Evolutionary conservation across 2,329 filamentous ascomycete species (phyloP).

Genomic region (Stachybotrys echinatus): DNA sequence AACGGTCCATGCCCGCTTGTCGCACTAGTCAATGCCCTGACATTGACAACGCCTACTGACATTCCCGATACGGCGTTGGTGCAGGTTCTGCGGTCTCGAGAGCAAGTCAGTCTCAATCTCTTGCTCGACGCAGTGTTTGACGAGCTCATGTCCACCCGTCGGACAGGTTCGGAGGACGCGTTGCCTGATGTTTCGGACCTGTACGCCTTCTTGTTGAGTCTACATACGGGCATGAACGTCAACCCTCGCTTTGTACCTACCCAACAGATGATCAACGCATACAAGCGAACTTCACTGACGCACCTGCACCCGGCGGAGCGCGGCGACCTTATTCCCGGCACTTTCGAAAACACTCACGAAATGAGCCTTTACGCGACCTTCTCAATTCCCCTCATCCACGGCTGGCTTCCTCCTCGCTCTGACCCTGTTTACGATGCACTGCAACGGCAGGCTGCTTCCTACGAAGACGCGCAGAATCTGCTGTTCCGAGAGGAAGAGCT

Average conservation of each 20-base stretch:
- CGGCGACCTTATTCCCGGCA: constrained; percentile 54
- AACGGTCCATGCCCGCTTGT: constrained; percentile 94
- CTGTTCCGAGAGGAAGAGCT: constrained; percentile 86
- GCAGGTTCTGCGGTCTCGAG: constrained; percentile 70
- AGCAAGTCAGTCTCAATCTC: constrained; percentile 82
- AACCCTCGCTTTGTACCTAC: constrained; percentile 80
- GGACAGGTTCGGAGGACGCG: constrained; percentile 55
- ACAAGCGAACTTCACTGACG: constrained; percentile 46
- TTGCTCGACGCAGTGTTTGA: constrained; percentile 88
- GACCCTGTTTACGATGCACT: constrained; percentile 67
- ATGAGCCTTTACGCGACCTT: constrained; percentile 92
- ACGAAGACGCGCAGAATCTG: constrained; percentile 87
- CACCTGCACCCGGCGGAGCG: constrained; percentile 46
- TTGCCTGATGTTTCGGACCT: constrained; percentile 85
- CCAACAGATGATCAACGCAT: constrained; percentile 37
- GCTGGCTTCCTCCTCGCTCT: constrained; percentile 73
- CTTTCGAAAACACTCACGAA: constrained; percentile 81
- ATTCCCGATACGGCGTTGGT: constrained; percentile 63
- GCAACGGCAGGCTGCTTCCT: constrained; percentile 69
- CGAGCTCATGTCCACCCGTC: constrained; percentile 76
- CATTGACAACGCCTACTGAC: constrained; percentile 69
- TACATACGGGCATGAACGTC: constrained; percentile 97
- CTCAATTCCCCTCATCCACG: constrained; percentile 81
- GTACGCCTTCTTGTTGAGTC: constrained; percentile 77
- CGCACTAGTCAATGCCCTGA: constrained; percentile 87